phyloP scores from a whole-genome alignment of 225 moss, liverwort and hornwort genomes.

The Sphagnum tenellum region DNA sequence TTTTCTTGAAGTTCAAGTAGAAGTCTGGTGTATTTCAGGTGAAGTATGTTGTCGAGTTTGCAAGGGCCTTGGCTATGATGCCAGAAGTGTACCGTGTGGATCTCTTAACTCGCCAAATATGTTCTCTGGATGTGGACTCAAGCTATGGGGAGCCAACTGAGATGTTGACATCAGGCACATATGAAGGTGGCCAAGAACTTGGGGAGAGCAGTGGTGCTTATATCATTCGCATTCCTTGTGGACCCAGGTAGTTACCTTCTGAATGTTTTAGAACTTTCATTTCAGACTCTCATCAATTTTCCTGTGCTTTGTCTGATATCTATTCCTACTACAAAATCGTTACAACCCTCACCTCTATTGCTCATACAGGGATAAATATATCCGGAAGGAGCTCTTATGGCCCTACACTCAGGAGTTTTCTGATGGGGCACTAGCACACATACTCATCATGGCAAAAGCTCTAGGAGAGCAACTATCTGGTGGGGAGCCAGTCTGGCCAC shows the following conservation, averaged over 20 bases:
- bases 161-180: conserved; percentile 36
- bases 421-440: conserved; percentile 44
- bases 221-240: conserved; percentile 56
- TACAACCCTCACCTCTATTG: too few relatives aligned
- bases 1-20: neutral
- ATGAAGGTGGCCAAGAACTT: conserved; percentile 21
- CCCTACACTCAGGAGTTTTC: conserved; percentile 53
- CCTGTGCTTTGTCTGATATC: neutral
- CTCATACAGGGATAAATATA: conserved; percentile 25
- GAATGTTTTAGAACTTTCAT: neutral
- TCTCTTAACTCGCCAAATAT: conserved; percentile 47
- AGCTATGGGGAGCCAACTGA: conserved; percentile 54
- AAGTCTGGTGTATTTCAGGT: conserved; percentile 14
- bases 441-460: conserved; percentile 48
- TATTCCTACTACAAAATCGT: neutral
- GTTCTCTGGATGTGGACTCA: conserved; percentile 37
- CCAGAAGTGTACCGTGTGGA: conserved; percentile 62
- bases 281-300: neutral
- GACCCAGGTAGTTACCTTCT: conserved; percentile 15
- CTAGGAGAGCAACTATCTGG: conserved; percentile 39
- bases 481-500: conserved; percentile 44
- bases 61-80: conserved; percentile 52
- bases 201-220: conserved; percentile 61
- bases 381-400: conserved; percentile 54
- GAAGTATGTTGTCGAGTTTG: conserved; percentile 60